These are phyloP conservation scores for Arctium lappa DNA, from an alignment of 129 eudicot species.

Conservation along the genomic window DNA sequence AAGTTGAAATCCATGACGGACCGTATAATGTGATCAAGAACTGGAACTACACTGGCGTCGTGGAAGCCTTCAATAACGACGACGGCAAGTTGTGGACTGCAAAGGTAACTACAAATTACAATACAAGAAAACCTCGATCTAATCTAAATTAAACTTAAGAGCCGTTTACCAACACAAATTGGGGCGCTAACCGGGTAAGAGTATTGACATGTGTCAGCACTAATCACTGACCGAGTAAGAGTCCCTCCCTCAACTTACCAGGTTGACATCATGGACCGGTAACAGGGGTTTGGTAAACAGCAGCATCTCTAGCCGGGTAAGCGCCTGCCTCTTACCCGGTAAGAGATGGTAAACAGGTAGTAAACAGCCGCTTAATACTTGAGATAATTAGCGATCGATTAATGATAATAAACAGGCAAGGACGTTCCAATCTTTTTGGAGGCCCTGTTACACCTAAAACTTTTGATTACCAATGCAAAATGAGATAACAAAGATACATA, in stretches of 20 bases:
- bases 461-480: too few species aligned
- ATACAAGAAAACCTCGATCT: not conserved
- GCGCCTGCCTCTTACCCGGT: not conserved
- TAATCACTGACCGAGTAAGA: too few species aligned
- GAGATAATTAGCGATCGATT: not conserved
- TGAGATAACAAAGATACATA: too few species aligned
- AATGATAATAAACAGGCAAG: too few species aligned
- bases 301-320: not conserved
- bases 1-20: slow-evolving; percentile 61
- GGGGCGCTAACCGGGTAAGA: too few species aligned
- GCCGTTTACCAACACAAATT: not conserved
- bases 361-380: not conserved
- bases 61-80: slow-evolving; percentile 45
- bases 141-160: not conserved
- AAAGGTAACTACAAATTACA: slow-evolving; percentile 31
- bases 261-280: not conserved
- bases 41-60: slow-evolving; percentile 56
- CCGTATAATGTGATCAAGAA: slow-evolving; percentile 59
- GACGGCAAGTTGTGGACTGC: slow-evolving; percentile 52
- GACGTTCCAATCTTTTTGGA: too few species aligned
- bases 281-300: too few species aligned
- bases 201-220: too few species aligned
- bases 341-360: not conserved
- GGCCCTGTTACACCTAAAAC: too few species aligned
- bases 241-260: not conserved